A percentile compares a stretch with the other conserved stretches of the same genome.
Evolutionary conservation across 768 basidiomycete species (phyloP).

Genomic region (Dioszegia aurantiaca): DNA sequence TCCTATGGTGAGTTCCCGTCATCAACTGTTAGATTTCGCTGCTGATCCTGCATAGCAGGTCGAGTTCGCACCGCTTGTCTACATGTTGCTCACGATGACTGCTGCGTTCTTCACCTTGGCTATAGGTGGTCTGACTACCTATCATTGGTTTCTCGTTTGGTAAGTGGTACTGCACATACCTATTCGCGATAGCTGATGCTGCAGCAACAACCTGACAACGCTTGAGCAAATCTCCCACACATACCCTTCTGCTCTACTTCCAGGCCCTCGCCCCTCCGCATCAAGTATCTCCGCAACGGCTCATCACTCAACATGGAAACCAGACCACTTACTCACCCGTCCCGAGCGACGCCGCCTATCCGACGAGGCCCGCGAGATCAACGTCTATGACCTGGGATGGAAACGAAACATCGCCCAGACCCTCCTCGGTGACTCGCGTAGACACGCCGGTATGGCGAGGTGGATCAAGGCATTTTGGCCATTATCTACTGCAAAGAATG

Average conservation of each 20-base stretch:
- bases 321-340: conserved; percentile 43
- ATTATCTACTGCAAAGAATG: conserved; percentile 1
- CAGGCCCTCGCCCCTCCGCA: conserved; percentile 1
- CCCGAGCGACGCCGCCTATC: conserved; percentile 31
- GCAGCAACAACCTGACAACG: conserved; percentile 41
- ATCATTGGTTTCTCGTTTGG: conserved; percentile 42
- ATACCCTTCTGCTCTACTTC: conserved; percentile 37
- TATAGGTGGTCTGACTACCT: conserved; percentile 39
- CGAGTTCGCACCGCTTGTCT: conserved; percentile 36
- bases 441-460: no score
- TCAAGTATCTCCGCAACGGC: neutral
- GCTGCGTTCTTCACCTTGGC: conserved; percentile 36
- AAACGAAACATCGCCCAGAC: conserved; percentile 30
- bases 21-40: no score
- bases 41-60: conserved; percentile 5
- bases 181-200: neutral
- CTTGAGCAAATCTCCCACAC: conserved; percentile 43
- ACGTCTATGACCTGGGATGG: conserved; percentile 49
- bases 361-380: conserved; percentile 37
- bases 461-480: conserved; percentile 20
- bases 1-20: neutral
- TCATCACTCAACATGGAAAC: conserved; percentile 29
- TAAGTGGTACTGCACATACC: conserved; percentile 14
- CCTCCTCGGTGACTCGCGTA: conserved; percentile 22
- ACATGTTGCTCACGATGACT: conserved; percentile 35